Base-by-base conservation (phyloP, 768 basidiomycete genomes). In the Lactifluus piperatus region DNA sequence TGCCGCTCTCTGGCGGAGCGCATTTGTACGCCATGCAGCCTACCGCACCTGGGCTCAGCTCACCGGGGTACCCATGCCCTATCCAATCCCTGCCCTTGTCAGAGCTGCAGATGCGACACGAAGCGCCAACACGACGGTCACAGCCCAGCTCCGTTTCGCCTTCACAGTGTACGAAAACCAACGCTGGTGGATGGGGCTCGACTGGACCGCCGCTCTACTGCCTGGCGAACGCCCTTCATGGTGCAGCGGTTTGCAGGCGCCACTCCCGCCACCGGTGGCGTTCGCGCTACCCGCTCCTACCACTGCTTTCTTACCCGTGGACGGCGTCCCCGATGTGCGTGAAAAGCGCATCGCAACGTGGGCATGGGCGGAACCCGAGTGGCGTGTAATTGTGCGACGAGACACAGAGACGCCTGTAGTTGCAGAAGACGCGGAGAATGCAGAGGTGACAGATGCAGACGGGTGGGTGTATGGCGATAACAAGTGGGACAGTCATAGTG, bases 381-480 rank as follows among this genome's bases (percentile, higher is more conserved):
- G 94, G 94, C 77, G 80, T 6, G 86, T 95, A 44, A 71, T 91
- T 27, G 78, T 86, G 43, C 77, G 74, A 44, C 71, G 67, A 53
- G 84, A 82, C 58, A 82, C 82, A 16, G 77, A 74, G n/a, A 72
- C 75, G 4, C 71, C 27, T 4, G 32, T 49, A 18, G 60, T 53
- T 27, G 52, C 43, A 1, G 69, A 66, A 9, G 69, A 76, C 65
- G 56, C 69, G 2, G 71, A 72, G 16, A 78, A 78, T 54, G 81
- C 84, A 45, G 72, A 75, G 29, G 68, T 74, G 37, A 95, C 93
- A 1, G 94, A 97, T 68, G 68, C 77, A 4, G 91, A 94, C 60
- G 94, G 94, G 4, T 97, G 94, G 94, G 80, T 93, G 6, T 97
- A 93, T 67, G 87, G 85, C 2, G 94, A 94, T 65, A 97, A 97